Evolutionary conservation across 352 stramenopile species (phyloP).

Genomic region (Pythium utonaiense): DNA sequence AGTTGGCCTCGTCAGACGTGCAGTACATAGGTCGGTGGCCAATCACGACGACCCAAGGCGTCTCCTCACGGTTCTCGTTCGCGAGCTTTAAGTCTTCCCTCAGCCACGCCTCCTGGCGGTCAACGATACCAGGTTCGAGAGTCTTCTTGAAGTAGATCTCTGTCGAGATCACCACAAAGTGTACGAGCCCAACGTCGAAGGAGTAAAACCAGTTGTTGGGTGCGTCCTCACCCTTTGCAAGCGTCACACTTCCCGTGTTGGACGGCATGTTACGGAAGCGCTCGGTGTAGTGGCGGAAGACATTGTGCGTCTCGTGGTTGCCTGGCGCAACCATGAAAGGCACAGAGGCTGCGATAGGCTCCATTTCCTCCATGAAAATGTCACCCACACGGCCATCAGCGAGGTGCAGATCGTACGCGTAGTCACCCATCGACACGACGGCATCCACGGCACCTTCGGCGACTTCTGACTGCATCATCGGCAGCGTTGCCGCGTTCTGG

Average conservation of each 20-base stretch:
- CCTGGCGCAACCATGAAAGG: constrained; percentile 90
- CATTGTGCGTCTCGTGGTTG: constrained; percentile 89
- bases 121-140: constrained; percentile 40
- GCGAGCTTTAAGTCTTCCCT: constrained; percentile 51
- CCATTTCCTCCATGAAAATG: constrained; percentile 90
- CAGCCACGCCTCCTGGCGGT: constrained; percentile 66
- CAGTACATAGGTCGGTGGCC: constrained; percentile 88
- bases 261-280: constrained; percentile 83
- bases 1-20: constrained; percentile 74
- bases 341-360: constrained; percentile 74
- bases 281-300: constrained; percentile 85
- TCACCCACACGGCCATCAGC: constrained; percentile 77
- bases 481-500: constrained; percentile 83
- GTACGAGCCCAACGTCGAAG: constrained; percentile 80
- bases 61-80: constrained; percentile 57
- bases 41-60: constrained; percentile 83
- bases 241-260: constrained; percentile 56
- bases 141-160: constrained; percentile 88
- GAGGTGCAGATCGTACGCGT: constrained; percentile 86
- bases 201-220: constrained; percentile 91
- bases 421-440: constrained; percentile 86
- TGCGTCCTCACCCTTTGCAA: constrained; percentile 40
- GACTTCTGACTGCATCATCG: constrained; percentile 87
- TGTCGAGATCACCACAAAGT: constrained; percentile 84
- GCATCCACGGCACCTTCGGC: constrained; percentile 70